Conservation (phyloP, 2,329 filamentous ascomycete species). For the Aspergillus tubingensis region DNA sequence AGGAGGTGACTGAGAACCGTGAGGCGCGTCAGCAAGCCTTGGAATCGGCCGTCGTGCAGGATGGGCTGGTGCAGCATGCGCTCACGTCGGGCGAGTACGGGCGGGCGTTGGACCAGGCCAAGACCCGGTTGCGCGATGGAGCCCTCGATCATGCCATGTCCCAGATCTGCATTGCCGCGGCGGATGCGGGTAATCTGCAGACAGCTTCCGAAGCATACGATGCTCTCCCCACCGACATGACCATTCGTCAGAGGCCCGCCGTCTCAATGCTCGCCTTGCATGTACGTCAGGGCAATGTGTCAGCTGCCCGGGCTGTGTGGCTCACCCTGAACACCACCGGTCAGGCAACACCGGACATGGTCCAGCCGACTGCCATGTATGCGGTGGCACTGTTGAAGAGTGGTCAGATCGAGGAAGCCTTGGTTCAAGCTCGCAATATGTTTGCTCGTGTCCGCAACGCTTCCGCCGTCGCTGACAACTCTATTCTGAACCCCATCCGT, state of each 20-base stretch:
- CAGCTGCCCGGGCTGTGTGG: conserved; percentile 79
- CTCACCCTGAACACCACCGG: conserved; percentile 64
- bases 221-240: conserved; percentile 56
- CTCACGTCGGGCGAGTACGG: conserved; percentile 69
- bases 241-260: conserved; percentile 59
- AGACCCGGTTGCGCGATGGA: conserved; percentile 58
- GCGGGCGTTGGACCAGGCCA: conserved; percentile 73
- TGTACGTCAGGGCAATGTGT: conserved; percentile 77
- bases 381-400: conserved; percentile 83
- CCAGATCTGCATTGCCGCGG: conserved; percentile 73
- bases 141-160: conserved; percentile 66
- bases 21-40: conserved; percentile 64
- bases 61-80: conserved; percentile 78
- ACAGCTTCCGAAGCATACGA: conserved; percentile 69
- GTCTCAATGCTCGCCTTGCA: conserved; percentile 85
- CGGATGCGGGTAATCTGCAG: conserved; percentile 72
- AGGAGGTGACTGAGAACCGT: conserved; percentile 49
- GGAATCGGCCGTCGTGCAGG: conserved; percentile 69
- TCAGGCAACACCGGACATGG: conserved; percentile 64
- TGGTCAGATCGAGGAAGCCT: conserved; percentile 77
- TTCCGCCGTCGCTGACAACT: conserved; percentile 44
- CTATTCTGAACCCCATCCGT: conserved; percentile 56
- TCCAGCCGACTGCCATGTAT: conserved; percentile 90
- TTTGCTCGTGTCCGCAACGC: conserved; percentile 76
- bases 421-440: conserved; percentile 79